Base-by-base conservation (phyloP, 352 stramenopile species). In the Phytophthora syringae region DNA sequence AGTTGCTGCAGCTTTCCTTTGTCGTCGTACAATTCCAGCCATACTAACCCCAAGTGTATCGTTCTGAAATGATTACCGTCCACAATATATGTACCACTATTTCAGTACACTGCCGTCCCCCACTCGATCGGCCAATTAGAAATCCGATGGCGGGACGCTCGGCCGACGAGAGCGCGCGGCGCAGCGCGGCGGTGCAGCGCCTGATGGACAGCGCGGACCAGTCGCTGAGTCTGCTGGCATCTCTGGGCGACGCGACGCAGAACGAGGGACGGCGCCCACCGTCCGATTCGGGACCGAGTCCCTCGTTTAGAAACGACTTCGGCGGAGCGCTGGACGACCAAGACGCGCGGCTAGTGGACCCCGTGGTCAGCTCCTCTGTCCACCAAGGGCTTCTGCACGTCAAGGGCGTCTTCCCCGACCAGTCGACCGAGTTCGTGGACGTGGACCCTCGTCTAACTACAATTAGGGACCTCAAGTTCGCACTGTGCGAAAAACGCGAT, bases 351-450 rank as follows among this genome's bases (percentile, higher is more conserved):
- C 48, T 59, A 34, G 7, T 76, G 28, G 62, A 76, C 21, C 70
- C 74, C 16, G 80, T 84, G 15, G 82, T 95, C 3, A 68, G 78
- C 60, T 43, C 76, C 3, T 88, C 79, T 0, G 76, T 92, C 16
- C 73, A 76, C 34, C 62, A 74, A 1, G 86, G 82, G 1, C 37
- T 85, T 5, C 64, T 93, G n/a, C 87, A 95, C 60, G 77, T 95
- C 25, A 93, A 93, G 40, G 87, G 84, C 52, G 73, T 92, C 25
- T 95, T 95, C 42, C 82, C 87, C 1, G 87, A 95, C 63, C 80
- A 92, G 53, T 92, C 82, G 24, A 84, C 88, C 12, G 87, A 93
- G 69, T 95, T 89, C 44, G 81, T 88, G 15, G 87, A 95, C 47
- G 74, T 95, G 4, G 82, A 94, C 25, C 80, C 87, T 43, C 78